phyloP scores from a whole-genome alignment of 2,329 filamentous ascomycete species.

The Nigrospora sphaerica region DNA sequence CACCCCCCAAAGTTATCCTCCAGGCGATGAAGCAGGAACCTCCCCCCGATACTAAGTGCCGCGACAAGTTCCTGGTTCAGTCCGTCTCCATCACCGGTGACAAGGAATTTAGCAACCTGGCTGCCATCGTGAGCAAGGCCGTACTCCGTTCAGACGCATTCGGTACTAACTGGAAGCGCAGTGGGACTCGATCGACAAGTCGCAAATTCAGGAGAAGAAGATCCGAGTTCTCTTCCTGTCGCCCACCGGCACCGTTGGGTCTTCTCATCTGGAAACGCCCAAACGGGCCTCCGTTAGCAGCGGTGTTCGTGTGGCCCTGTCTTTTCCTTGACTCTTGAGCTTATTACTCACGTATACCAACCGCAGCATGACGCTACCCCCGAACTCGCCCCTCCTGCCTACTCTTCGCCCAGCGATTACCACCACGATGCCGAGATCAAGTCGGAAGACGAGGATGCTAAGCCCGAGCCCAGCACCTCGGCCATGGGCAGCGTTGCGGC shows the following conservation, averaged over 20 bases:
- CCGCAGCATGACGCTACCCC: slow-evolving; percentile 32
- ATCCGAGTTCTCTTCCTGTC: slow-evolving; percentile 85
- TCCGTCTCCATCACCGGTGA: slow-evolving; percentile 78
- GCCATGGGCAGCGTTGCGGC: slow-evolving; percentile 30
- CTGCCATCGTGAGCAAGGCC: slow-evolving; percentile 61
- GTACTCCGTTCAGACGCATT: slow-evolving; percentile 8
- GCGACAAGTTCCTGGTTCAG: slow-evolving; percentile 97
- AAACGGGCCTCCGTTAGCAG: slow-evolving; percentile 31
- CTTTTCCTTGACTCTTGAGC: slow-evolving; percentile 1
- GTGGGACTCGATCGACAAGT: slow-evolving; percentile 77
- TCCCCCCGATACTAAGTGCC: slow-evolving; percentile 77
- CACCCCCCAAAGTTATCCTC: slow-evolving; percentile 61
- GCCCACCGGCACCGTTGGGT: slow-evolving; percentile 38
- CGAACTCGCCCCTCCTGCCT: slow-evolving; percentile 34
- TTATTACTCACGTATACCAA: slow-evolving; percentile 1
- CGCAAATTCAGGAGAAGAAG: slow-evolving; percentile 82
- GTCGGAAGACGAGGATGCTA: slow-evolving; percentile 19
- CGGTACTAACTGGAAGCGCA: slow-evolving; percentile 29
- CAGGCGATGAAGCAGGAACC: slow-evolving; percentile 98
- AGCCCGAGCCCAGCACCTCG: slow-evolving; percentile 17
- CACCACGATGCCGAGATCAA: slow-evolving; percentile 25
- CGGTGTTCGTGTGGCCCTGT: slow-evolving; percentile 27
- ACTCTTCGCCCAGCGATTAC: slow-evolving; percentile 34
- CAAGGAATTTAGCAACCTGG: slow-evolving; percentile 75
- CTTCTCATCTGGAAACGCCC: slow-evolving; percentile 26